These are phyloP conservation scores for Pterulicium gracile DNA, from an alignment of 1,284 basidiomycete genomes.

Conservation along the genomic window DNA sequence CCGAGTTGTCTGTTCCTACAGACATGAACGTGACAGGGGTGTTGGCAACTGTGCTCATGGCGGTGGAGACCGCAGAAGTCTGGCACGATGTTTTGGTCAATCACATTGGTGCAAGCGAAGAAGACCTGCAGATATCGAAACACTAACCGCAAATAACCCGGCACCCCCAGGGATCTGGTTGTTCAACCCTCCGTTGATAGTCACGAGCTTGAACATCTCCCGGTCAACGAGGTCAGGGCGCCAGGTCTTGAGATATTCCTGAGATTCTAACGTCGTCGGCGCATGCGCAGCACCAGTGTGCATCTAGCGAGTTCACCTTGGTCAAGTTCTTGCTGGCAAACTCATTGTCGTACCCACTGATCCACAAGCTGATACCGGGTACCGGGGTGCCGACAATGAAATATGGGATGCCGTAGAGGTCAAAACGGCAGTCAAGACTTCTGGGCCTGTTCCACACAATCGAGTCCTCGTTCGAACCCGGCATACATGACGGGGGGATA, in stretches of 20 bases:
- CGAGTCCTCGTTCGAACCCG: not conserved
- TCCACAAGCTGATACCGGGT: not conserved
- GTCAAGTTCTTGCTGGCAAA: not conserved
- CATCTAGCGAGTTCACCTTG: no score
- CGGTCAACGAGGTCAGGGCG: not conserved
- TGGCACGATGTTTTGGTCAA: no score
- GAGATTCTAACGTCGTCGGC: no score
- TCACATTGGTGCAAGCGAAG: no score
- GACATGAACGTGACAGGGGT: slow-evolving; percentile 8
- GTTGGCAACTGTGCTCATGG: slow-evolving; percentile 13
- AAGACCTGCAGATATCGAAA: no score
- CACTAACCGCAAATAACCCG: not conserved
- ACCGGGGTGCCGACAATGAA: not conserved
- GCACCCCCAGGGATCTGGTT: not conserved
- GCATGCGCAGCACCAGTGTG: no score
- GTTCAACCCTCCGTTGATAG: not conserved
- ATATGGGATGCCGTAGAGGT: not conserved
- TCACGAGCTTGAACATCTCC: not conserved
- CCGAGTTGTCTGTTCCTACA: slow-evolving; percentile 6
- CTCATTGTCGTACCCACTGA: not conserved
- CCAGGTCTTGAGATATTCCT: not conserved
- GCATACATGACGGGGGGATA: no score
- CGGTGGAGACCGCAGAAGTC: slow-evolving; percentile 1
- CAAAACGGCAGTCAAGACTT: not conserved
- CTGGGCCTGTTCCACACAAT: not conserved